Evolutionary conservation across 1,139 yeast genomes (phyloP).

Genomic region (Blastobotrys persicus): DNA sequence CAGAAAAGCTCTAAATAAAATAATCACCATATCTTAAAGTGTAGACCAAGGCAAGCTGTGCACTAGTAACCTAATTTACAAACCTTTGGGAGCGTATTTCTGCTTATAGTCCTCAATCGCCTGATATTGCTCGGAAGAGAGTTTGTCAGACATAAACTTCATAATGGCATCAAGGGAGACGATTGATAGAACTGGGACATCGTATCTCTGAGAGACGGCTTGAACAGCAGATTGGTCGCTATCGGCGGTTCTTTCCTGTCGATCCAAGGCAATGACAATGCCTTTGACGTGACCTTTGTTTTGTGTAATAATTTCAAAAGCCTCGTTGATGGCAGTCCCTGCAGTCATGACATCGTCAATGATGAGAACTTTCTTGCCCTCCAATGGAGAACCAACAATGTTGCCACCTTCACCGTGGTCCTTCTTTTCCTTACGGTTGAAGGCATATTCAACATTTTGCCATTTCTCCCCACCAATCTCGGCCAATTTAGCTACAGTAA

Average conservation of each 20-base stretch:
- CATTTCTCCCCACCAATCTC: conserved; percentile 82
- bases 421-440: conserved; percentile 69
- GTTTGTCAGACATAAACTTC: conserved; percentile 52
- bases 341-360: conserved; percentile 98
- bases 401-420: conserved; percentile 98
- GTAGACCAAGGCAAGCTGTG: too few relatives aligned
- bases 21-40: conserved; percentile 1
- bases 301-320: conserved; percentile 69
- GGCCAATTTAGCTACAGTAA: conserved; percentile 86
- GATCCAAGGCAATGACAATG: conserved; percentile 85
- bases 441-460: conserved; percentile 47
- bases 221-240: conserved; percentile 75
- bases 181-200: conserved; percentile 81
- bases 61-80: too few relatives aligned
- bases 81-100: conserved; percentile 28
- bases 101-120: conserved; percentile 38
- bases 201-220: conserved; percentile 66
- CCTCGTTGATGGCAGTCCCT: conserved; percentile 96
- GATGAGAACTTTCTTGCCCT: conserved; percentile 69
- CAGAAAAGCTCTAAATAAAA: too few relatives aligned
- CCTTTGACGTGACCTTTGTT: conserved; percentile 79
- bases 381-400: conserved; percentile 79
- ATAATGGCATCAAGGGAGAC: conserved; percentile 76
- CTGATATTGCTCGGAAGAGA: conserved; percentile 40
- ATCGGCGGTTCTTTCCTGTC: conserved; percentile 84